These are phyloP conservation scores for Sporothrix luriei DNA, from an alignment of 2,329 filamentous ascomycete genomes.

Conservation along the genomic window DNA sequence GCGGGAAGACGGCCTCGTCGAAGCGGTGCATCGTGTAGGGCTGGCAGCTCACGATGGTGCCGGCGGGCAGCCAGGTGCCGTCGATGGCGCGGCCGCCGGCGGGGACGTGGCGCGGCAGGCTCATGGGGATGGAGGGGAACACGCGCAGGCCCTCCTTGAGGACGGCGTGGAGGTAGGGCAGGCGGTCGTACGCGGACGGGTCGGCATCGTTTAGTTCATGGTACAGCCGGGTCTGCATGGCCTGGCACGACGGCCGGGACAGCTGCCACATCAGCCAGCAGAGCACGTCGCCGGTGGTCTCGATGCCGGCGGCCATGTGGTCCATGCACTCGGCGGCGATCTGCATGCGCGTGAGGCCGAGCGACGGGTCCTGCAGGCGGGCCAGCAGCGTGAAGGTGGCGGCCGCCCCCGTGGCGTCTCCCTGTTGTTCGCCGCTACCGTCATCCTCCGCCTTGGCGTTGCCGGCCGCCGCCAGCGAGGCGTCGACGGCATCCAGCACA, in stretches of 20 bases:
- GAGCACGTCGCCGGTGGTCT: conserved; percentile 70
- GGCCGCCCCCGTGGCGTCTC: not conserved
- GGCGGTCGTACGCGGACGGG: conserved; percentile 47
- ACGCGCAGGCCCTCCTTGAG: conserved; percentile 63
- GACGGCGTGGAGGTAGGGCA: conserved; percentile 64
- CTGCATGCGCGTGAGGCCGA: conserved; percentile 53
- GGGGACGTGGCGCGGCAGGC: conserved; percentile 61
- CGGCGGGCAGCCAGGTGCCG: conserved; percentile 55
- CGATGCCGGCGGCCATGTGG: conserved; percentile 71
- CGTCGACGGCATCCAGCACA: conserved; percentile 54
- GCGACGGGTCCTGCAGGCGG: conserved; percentile 52
- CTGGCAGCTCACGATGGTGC: conserved; percentile 62
- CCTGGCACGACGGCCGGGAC: conserved; percentile 58
- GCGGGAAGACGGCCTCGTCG: conserved; percentile 69
- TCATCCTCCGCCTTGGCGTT: not conserved
- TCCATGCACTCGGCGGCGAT: conserved; percentile 70
- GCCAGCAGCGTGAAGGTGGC: conserved; percentile 59
- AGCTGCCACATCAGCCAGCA: conserved; percentile 73
- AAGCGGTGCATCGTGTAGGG: conserved; percentile 62
- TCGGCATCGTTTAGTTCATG: conserved; percentile 50
- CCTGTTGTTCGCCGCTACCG: too few species aligned
- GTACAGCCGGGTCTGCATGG: conserved; percentile 56
- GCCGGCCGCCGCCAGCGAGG: not conserved
- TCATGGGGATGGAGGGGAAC: conserved; percentile 67
- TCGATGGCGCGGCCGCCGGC: conserved; percentile 55